Conservation (phyloP, 495 filamentous ascomycete genomes). For the Neurospora africana region DNA sequence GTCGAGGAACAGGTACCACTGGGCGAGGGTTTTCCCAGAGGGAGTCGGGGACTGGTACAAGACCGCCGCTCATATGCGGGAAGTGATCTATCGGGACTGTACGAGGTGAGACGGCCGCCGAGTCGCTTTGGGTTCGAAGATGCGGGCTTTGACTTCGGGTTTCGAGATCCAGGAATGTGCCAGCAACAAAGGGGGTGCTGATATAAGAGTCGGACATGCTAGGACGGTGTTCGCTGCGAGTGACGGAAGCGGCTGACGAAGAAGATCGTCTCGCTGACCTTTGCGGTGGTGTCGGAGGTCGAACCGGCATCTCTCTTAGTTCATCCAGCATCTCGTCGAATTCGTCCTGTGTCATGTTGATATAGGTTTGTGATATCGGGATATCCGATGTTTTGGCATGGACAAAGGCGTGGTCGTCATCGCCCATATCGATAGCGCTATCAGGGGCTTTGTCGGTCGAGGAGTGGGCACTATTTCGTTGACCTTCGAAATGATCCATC, state of each 20-base stretch:
- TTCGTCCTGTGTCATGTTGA: conserved; percentile 10
- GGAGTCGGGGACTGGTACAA: neutral
- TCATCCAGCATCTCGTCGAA: conserved; percentile 29
- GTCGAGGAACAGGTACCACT: conserved; percentile 2
- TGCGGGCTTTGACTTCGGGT: neutral
- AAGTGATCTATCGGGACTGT: neutral
- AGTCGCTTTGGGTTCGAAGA: neutral
- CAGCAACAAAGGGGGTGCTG: neutral
- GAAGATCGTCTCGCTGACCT: conserved; percentile 22
- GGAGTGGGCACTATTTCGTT: conserved; percentile 7
- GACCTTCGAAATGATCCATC: conserved; percentile 5
- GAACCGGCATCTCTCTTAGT: conserved; percentile 22
- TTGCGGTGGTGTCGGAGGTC: conserved; percentile 29
- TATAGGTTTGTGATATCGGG: neutral
- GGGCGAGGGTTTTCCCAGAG: conserved; percentile 11
- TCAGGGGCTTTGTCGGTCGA: conserved; percentile 30
- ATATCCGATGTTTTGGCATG: conserved; percentile 7
- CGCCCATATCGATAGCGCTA: conserved; percentile 31
- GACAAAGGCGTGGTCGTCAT: conserved; percentile 12
- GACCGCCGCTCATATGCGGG: neutral
- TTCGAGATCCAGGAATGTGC: neutral
- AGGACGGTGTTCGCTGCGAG: neutral
- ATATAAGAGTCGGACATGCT: conserved; percentile 1
- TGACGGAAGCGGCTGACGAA: conserved; percentile 3
- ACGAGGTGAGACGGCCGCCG: neutral